Conservation (phyloP, 2,329 filamentous ascomycete species). For the Colletotrichum australisinense region DNA sequence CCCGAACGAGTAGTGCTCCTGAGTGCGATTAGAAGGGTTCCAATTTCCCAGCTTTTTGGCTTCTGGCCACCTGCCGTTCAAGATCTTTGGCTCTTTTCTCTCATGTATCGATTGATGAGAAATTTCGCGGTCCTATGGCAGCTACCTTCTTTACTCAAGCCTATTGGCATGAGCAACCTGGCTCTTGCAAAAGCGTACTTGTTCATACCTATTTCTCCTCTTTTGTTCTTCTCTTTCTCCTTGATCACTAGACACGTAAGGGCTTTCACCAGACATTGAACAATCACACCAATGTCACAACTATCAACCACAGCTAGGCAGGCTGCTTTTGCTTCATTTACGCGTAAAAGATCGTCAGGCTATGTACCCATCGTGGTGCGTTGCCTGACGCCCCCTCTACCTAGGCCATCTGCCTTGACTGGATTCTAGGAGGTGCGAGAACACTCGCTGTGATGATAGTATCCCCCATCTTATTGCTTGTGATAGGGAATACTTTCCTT, state of each 20-base stretch:
- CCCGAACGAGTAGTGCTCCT: neutral
- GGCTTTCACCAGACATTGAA: too few species aligned
- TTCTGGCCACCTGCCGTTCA: too few species aligned
- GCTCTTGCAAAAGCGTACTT: neutral
- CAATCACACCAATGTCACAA: too few species aligned
- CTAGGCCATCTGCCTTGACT: neutral
- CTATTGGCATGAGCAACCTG: neutral
- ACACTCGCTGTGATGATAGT: neutral
- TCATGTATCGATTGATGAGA: too few species aligned
- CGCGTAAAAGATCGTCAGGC: too few species aligned
- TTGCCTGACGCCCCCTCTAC: neutral
- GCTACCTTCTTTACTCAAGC: neutral
- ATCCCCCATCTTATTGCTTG: neutral
- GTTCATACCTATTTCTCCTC: neutral
- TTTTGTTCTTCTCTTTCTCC: neutral
- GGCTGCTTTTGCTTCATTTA: too few species aligned
- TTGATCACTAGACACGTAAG: too few species aligned
- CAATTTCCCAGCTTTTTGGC: neutral
- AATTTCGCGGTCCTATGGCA: neutral
- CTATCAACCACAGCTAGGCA: too few species aligned
- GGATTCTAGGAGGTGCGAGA: neutral
- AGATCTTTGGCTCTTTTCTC: too few species aligned
- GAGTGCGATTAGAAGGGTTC: neutral
- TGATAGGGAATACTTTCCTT: neutral
- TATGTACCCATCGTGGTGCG: neutral